Conservation (phyloP, 2,329 filamentous ascomycete species). For the Torrubiella hemipterigena region DNA sequence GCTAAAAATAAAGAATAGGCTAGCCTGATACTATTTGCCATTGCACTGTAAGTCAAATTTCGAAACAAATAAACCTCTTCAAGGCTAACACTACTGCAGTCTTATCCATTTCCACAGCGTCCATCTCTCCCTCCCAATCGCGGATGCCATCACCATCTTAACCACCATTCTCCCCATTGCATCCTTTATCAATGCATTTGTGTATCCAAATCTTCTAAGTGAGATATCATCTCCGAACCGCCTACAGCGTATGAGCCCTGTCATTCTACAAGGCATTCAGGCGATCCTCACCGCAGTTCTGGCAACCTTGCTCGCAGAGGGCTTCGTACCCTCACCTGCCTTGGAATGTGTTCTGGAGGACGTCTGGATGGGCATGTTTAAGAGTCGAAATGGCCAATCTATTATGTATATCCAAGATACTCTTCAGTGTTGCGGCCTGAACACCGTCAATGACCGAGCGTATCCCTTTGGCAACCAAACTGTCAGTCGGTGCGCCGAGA, state of each 20-base stretch:
- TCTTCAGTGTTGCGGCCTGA: conserved; percentile 55
- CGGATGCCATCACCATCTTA: conserved; percentile 21
- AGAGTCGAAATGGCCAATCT: conserved; percentile 30
- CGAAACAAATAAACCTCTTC: not conserved
- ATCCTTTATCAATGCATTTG: conserved; percentile 22
- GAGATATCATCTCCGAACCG: conserved; percentile 9
- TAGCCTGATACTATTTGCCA: conserved; percentile 5
- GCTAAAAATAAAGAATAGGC: not conserved
- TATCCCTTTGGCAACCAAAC: conserved; percentile 42
- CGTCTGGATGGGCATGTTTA: conserved; percentile 44
- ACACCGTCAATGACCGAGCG: conserved; percentile 42
- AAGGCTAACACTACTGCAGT: conserved; percentile 13
- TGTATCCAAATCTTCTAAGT: conserved; percentile 19
- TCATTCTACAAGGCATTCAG: conserved; percentile 28
- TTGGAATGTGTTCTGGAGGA: conserved; percentile 42
- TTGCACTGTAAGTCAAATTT: conserved; percentile 5
- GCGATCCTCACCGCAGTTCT: conserved; percentile 28
- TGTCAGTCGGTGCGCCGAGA: conserved; percentile 27
- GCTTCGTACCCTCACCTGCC: conserved; percentile 17
- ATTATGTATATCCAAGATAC: conserved; percentile 53
- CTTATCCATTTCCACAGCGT: conserved; percentile 24
- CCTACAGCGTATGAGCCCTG: conserved; percentile 14
- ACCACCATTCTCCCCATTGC: conserved; percentile 27
- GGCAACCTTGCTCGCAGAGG: conserved; percentile 28
- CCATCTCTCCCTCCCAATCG: conserved; percentile 27